Percentiles rank a stretch among this genome's conserved stretches.
Evolutionary conservation across 1,284 basidiomycete species (phyloP).

Genomic region (Microbotryomycetes sp.): DNA sequence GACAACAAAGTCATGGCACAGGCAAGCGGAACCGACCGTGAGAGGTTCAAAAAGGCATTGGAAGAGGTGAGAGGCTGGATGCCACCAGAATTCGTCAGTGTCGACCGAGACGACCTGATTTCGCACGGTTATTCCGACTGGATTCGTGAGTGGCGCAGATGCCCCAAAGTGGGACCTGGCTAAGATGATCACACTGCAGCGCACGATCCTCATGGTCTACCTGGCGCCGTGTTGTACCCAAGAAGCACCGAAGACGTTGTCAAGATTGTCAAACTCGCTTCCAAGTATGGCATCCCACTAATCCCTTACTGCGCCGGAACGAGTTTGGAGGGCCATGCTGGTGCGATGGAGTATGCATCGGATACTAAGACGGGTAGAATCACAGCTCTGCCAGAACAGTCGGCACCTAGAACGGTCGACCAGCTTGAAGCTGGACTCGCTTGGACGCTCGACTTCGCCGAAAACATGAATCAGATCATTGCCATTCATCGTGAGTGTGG

Average conservation of each 20-base stretch:
- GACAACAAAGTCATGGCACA: not conserved
- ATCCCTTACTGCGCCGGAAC: constrained; percentile 65
- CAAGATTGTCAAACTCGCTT: constrained; percentile 55
- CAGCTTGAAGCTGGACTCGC: constrained; percentile 33
- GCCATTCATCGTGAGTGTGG: constrained; percentile 64
- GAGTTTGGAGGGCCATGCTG: constrained; percentile 48
- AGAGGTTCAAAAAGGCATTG: constrained; percentile 28
- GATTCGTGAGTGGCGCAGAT: constrained; percentile 15
- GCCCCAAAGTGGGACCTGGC: no score
- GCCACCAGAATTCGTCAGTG: constrained; percentile 28
- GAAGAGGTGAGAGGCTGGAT: constrained; percentile 22
- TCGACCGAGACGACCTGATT: constrained; percentile 26
- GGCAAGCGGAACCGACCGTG: constrained; percentile 8
- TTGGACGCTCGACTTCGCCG: constrained; percentile 60
- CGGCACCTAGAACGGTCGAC: constrained; percentile 20
- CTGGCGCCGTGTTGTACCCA: constrained; percentile 36
- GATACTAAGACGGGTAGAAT: constrained; percentile 12
- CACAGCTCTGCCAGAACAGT: constrained; percentile 19
- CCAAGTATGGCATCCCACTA: constrained; percentile 62
- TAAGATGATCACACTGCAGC: constrained; percentile 20
- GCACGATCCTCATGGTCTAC: constrained; percentile 33
- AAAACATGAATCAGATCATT: constrained; percentile 72
- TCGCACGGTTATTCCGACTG: constrained; percentile 25
- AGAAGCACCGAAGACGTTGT: constrained; percentile 60
- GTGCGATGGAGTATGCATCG: constrained; percentile 21